phyloP scores from a whole-genome alignment of 163 green algal genomes.

The Trebouxia gelatinosa region DNA sequence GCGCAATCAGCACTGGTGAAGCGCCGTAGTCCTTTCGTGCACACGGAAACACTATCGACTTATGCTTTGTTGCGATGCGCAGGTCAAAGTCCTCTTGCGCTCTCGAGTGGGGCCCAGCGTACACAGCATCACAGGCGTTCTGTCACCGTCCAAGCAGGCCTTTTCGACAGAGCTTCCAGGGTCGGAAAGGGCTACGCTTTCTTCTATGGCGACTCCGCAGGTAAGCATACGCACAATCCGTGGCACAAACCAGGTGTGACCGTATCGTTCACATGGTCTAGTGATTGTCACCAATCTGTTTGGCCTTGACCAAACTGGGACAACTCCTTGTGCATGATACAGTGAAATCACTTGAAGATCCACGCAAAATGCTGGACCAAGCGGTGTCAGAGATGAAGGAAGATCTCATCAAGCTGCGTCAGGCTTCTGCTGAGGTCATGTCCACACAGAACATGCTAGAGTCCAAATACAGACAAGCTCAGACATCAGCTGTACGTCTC shows the following conservation, averaged over 20 bases:
- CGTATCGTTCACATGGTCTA: background rate
- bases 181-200: constrained; percentile 21
- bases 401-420: constrained; percentile 96
- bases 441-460: constrained; percentile 97
- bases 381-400: constrained; percentile 96
- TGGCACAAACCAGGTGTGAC: no score
- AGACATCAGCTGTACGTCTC: constrained; percentile 63
- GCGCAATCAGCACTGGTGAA: no score
- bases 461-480: constrained; percentile 87
- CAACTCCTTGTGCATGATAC: constrained; percentile 20
- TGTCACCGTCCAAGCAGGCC: background rate
- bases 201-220: constrained; percentile 15
- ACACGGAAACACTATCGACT: no score
- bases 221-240: no score
- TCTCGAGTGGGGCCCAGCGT: no score
- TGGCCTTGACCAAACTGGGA: background rate
- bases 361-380: constrained; percentile 97
- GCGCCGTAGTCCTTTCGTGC: no score
- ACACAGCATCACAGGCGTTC: no score
- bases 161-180: background rate
- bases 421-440: constrained; percentile 94
- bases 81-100: no score
- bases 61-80: no score
- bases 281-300: background rate
- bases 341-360: constrained; percentile 90